Conservation (phyloP, 495 filamentous ascomycete genomes). For the Neurospora pannonica region DNA sequence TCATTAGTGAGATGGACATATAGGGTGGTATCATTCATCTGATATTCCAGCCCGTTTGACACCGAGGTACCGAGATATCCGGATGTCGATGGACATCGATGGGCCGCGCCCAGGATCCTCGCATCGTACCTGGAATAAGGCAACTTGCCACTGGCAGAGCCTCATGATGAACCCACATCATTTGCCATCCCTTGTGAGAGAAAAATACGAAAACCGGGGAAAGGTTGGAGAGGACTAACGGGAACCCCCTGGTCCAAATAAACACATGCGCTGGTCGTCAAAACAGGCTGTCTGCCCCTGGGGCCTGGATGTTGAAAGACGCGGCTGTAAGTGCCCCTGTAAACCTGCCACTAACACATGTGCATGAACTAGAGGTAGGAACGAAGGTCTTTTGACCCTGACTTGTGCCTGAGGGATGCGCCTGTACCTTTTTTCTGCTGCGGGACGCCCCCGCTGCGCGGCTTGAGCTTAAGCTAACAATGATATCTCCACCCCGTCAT, state of each 20-base stretch:
- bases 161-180: background rate
- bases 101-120: background rate
- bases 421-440: background rate
- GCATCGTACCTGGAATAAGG: background rate
- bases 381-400: background rate
- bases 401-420: background rate
- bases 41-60: background rate
- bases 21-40: background rate
- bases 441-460: background rate
- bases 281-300: background rate
- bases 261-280: background rate
- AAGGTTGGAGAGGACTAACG: background rate
- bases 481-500: background rate
- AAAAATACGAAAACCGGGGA: background rate
- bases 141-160: background rate
- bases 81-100: background rate
- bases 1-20: background rate
- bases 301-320: background rate
- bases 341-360: background rate
- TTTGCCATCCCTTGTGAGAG: background rate
- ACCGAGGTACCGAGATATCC: background rate
- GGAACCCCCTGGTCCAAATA: background rate
- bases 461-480: background rate
- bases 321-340: background rate
- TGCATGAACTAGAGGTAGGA: background rate